A percentile compares a stretch with the other conserved stretches of the same genome.
These are phyloP conservation scores for Trametes cingulata DNA, from an alignment of 768 basidiomycete species.

Conservation along the genomic window DNA sequence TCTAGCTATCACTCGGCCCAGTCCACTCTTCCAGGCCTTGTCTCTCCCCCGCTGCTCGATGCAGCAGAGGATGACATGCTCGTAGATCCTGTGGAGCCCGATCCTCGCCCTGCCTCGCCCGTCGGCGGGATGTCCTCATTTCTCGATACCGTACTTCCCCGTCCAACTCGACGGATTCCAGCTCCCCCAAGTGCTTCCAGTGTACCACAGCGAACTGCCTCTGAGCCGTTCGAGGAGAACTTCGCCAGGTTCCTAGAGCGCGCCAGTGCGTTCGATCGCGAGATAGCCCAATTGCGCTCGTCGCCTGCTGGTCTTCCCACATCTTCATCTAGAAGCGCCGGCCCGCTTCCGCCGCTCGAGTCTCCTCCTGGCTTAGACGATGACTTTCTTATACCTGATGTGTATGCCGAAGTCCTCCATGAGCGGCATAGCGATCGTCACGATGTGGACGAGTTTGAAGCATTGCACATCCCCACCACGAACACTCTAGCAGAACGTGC, in stretches of 20 bases:
- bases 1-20: constrained; percentile 20
- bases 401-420: background rate
- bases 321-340: background rate
- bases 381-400: background rate
- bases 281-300: constrained; percentile 13
- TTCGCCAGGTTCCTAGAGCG: constrained; percentile 10
- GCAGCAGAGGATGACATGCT: constrained; percentile 2
- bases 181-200: background rate
- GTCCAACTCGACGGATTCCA: background rate
- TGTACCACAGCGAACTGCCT: background rate
- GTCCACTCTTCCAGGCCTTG: background rate
- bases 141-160: background rate
- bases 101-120: background rate
- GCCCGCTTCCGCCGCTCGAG: background rate
- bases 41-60: background rate
- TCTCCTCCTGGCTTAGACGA: background rate
- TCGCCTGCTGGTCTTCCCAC: constrained; percentile 6
- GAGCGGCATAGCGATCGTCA: too few relatives aligned
- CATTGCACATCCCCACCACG: too few relatives aligned
- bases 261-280: constrained; percentile 14
- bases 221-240: background rate
- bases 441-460: too few relatives aligned
- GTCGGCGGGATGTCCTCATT: background rate
- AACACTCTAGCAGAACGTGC: too few relatives aligned
- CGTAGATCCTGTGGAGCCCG: background rate